Percentiles rank a stretch among this genome's conserved stretches.
Conservation (phyloP, 768 basidiomycete species). For the Cystobasidium ongulense region DNA sequence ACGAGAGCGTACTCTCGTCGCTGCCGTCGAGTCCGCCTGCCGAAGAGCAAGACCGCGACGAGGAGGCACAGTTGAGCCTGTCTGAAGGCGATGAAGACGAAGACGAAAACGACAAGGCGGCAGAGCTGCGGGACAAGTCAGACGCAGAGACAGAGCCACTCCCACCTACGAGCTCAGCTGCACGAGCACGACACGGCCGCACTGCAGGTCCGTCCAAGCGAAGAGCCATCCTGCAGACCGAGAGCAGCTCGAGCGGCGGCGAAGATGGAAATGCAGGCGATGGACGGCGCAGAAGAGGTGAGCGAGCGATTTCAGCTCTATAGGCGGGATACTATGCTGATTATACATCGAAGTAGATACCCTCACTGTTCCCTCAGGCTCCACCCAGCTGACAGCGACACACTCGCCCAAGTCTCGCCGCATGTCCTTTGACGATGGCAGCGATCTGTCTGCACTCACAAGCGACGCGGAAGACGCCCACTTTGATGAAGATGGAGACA, state of each 20-base stretch:
- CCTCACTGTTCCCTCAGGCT: background rate
- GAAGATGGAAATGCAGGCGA: slow-evolving; percentile 12
- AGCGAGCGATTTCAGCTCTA: background rate
- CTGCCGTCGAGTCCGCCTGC: background rate
- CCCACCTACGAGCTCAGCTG: background rate
- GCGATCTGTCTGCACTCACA: background rate
- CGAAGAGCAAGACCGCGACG: background rate
- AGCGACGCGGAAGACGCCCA: background rate
- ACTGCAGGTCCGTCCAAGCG: background rate
- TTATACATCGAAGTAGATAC: background rate
- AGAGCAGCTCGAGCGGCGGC: slow-evolving; percentile 4
- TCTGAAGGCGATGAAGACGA: background rate
- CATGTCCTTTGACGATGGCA: slow-evolving; percentile 7
- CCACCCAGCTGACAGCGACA: background rate
- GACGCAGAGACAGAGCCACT: slow-evolving; percentile 20
- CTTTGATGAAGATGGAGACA: background rate
- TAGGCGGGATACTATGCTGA: background rate
- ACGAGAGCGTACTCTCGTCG: slow-evolving; percentile 3
- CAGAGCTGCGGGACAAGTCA: background rate
- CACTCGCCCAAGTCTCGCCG: background rate
- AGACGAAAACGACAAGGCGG: background rate
- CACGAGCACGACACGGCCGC: background rate
- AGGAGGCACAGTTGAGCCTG: background rate
- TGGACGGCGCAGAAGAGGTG: background rate
- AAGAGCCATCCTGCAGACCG: background rate